phyloP scores from a whole-genome alignment of 805 yeast species.

The Yamadazyma philogaea region DNA sequence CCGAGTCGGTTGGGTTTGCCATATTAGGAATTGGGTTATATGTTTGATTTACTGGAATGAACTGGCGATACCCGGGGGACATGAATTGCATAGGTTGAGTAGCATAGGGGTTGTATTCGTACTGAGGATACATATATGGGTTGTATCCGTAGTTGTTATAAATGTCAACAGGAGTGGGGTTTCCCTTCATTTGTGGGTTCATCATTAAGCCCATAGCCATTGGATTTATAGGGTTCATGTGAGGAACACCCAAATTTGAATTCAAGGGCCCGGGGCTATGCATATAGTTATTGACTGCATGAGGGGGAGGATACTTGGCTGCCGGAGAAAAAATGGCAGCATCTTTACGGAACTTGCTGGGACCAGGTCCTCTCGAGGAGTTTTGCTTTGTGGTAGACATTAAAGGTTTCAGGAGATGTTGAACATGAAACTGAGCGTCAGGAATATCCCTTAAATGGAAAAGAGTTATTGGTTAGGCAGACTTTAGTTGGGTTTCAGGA shows the following conservation, averaged over 20 bases:
- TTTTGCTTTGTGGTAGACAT: slow-evolving; percentile 24
- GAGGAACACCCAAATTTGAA: slow-evolving; percentile 3
- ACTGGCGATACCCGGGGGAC: slow-evolving; percentile 2
- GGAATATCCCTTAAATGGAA: not conserved
- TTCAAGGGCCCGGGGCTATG: slow-evolving; percentile 4
- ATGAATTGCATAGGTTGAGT: slow-evolving; percentile 6
- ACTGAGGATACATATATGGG: slow-evolving; percentile 4
- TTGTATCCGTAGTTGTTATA: slow-evolving; percentile 4
- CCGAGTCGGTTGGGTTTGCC: not conserved
- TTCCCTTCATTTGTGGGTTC: slow-evolving; percentile 7
- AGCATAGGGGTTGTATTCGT: slow-evolving; percentile 6
- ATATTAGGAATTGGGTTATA: slow-evolving; percentile 6
- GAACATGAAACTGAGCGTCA: slow-evolving; percentile 3
- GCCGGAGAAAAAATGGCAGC: slow-evolving; percentile 35
- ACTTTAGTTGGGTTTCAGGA: not conserved
- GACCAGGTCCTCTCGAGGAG: slow-evolving; percentile 25
- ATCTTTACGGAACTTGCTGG: slow-evolving; percentile 38
- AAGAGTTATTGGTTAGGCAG: not conserved
- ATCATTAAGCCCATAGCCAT: slow-evolving; percentile 9
- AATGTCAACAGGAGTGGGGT: slow-evolving; percentile 3
- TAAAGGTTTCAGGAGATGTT: slow-evolving; percentile 5
- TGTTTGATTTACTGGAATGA: slow-evolving; percentile 8
- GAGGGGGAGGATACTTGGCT: slow-evolving; percentile 18
- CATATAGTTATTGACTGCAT: slow-evolving; percentile 5
- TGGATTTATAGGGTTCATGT: slow-evolving; percentile 7